These are phyloP conservation scores for Mucor piriformis DNA, from an alignment of 371 early-diverging fungal species.

Conservation along the genomic window DNA sequence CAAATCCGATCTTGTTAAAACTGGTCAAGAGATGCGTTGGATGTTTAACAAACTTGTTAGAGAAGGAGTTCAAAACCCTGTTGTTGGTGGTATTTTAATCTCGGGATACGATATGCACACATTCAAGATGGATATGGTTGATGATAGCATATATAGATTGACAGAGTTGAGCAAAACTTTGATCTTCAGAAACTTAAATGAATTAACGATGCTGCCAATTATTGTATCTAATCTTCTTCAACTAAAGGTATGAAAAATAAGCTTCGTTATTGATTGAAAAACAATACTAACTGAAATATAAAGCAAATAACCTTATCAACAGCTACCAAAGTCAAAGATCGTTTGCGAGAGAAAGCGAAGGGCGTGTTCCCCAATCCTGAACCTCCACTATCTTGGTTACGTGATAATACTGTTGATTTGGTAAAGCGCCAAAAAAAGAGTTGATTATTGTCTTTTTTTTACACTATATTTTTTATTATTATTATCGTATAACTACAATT, in stretches of 20 bases:
- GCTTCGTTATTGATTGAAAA: conserved; percentile 6
- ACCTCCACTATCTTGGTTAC: conserved; percentile 4
- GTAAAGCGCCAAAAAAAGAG: not conserved
- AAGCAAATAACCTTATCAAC: conserved; percentile 10
- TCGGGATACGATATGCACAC: not conserved
- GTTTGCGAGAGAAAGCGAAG: conserved; percentile 9
- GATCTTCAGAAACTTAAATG: not conserved
- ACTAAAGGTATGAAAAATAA: conserved; percentile 12
- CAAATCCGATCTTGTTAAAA: conserved; percentile 4
- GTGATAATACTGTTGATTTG: not conserved
- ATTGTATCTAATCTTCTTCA: conserved; percentile 13
- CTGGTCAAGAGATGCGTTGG: conserved; percentile 15
- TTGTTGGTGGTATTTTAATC: conserved; percentile 8
- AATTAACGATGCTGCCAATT: not conserved
- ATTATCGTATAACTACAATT: no score
- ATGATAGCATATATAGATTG: conserved; percentile 5
- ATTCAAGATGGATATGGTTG: conserved; percentile 7
- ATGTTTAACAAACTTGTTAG: conserved; percentile 3
- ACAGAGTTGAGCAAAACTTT: conserved; percentile 6
- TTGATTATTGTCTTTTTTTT: no score
- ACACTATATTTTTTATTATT: no score
- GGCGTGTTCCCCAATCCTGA: not conserved
- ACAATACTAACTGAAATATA: conserved; percentile 6
- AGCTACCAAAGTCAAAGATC: conserved; percentile 9
- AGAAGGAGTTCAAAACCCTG: conserved; percentile 6